phyloP scores from a whole-genome alignment of 1,284 basidiomycete genomes.

The Leucoagaricus sp. region DNA sequence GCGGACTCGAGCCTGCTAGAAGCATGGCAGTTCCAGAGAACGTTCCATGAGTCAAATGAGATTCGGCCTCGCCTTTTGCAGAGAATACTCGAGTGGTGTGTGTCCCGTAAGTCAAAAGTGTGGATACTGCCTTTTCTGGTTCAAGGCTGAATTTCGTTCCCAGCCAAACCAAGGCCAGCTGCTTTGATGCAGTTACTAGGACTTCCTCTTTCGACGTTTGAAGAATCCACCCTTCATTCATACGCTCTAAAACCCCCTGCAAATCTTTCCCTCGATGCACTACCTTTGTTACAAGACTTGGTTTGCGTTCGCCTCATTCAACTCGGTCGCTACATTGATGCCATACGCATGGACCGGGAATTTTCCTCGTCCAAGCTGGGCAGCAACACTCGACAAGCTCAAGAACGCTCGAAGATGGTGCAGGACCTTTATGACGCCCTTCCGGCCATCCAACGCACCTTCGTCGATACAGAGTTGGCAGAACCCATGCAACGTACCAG shows the following conservation, averaged over 20 bases:
- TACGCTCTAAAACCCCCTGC: slow-evolving; percentile 61
- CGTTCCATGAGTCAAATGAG: slow-evolving; percentile 57
- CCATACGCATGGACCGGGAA: slow-evolving; percentile 74
- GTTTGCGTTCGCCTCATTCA: slow-evolving; percentile 80
- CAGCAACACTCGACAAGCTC: slow-evolving; percentile 32
- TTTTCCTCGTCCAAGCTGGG: slow-evolving; percentile 46
- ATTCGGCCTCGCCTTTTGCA: slow-evolving; percentile 55
- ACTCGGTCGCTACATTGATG: slow-evolving; percentile 69
- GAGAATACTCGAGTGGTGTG: slow-evolving; percentile 66
- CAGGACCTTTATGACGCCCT: slow-evolving; percentile 35
- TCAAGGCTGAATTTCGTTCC: slow-evolving; percentile 1
- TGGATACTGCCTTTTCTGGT: not conserved
- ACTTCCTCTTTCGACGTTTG: slow-evolving; percentile 63
- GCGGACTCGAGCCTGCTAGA: slow-evolving; percentile 62
- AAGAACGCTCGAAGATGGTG: slow-evolving; percentile 68
- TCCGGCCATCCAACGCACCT: slow-evolving; percentile 33
- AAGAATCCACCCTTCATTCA: slow-evolving; percentile 55
- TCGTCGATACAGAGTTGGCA: slow-evolving; percentile 34
- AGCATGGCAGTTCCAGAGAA: slow-evolving; percentile 73
- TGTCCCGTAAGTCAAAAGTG: slow-evolving; percentile 56
- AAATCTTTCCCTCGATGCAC: slow-evolving; percentile 45
- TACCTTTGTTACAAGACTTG: slow-evolving; percentile 76
- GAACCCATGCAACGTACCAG: slow-evolving; percentile 8
- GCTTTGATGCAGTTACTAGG: slow-evolving; percentile 61
- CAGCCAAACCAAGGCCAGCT: slow-evolving; percentile 59